Percentiles rank a stretch among this genome's conserved stretches.
phyloP scores from a whole-genome alignment of 176 grass and related monocot genomes.

The Triticum timopheevii region DNA sequence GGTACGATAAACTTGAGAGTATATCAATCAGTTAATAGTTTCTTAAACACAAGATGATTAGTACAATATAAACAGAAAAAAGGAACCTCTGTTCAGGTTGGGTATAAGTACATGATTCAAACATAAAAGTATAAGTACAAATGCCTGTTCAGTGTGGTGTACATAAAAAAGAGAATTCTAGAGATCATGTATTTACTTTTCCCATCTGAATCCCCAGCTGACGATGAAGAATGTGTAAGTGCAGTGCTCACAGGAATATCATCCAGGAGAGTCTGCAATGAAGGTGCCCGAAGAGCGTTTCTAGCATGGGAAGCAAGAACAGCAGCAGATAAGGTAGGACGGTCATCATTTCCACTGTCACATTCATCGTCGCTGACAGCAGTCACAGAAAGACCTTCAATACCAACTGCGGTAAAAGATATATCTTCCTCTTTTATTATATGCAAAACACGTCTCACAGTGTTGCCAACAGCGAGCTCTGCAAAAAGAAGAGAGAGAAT shows the following conservation, averaged over 20 bases:
- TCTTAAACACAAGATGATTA: not conserved
- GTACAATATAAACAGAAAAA: not conserved
- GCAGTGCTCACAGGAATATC: constrained; percentile 65
- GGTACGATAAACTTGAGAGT: constrained; percentile 19
- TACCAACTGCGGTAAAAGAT: constrained; percentile 60
- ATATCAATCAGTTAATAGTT: not conserved
- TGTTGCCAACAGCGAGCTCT: constrained; percentile 96
- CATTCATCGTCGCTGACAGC: constrained; percentile 77
- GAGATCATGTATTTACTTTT: constrained; percentile 81
- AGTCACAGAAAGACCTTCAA: constrained; percentile 69
- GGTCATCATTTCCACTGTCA: constrained; percentile 60
- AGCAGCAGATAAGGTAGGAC: constrained; percentile 69
- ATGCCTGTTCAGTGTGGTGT: not conserved
- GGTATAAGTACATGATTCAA: not conserved
- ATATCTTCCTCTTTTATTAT: constrained; percentile 97
- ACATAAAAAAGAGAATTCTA: constrained; percentile 13
- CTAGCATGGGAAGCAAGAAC: constrained; percentile 90
- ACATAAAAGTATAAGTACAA: not conserved
- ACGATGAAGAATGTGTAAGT: constrained; percentile 49
- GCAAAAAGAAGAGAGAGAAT: constrained; percentile 10
- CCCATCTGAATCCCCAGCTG: constrained; percentile 81
- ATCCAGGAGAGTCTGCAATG: constrained; percentile 92
- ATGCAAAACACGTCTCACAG: constrained; percentile 92
- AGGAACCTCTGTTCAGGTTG: not conserved
- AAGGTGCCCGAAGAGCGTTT: constrained; percentile 85